Evolutionary conservation across 176 grass and related monocot genomes (phyloP), one percentile per base, ranked within the genome.

Genomic region (Cenchrus fungigraminus): DNA sequence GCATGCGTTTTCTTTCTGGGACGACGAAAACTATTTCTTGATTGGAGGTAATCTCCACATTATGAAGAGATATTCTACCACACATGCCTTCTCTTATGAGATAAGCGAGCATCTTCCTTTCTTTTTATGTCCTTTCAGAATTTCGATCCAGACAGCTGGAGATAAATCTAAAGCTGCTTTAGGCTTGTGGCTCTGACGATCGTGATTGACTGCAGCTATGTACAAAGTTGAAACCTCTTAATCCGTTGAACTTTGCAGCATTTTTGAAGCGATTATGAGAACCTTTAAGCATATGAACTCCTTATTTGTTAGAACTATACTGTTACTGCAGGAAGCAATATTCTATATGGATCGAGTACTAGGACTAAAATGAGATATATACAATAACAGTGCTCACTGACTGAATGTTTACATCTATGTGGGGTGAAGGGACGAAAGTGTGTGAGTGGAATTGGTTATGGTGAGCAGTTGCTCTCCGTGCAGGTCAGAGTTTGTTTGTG

Each of bases 401-500:
- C 62, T 32, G 1, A 55, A 56, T 19, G 19, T 69, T 46, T 76
- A 56, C 74, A 25, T 82, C 37, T 22, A n/a, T 80, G 43, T 19
- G 43, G 14, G 28, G 68, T 53, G 49, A 77, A 85, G 13, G 13
- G 61, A 51, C 37, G 3, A 56, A 10, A 25, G 63, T 3, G 37
- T 40, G 37, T 68, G 53, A 79, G 81, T 55, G 42, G 75, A 82
- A 69, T 79, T 90, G 56, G 70, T 68, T 87, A 65, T 74, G 49
- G 46, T 64, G 79, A 80, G 59, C 73, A 92, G 80, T 44, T 71
- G 10, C 37, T 81, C 60, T 67, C 60, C 68, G 87, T 84, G 88
- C 84, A 40, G 82, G 75, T 87, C 90, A 88, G 83, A 92, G 79
- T 74, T 61, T 76, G 54, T 77, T 80, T 78, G 71, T 83, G 74